Evolutionary conservation across 352 stramenopile species (phyloP).

Genomic region (Pythium diclinum): DNA sequence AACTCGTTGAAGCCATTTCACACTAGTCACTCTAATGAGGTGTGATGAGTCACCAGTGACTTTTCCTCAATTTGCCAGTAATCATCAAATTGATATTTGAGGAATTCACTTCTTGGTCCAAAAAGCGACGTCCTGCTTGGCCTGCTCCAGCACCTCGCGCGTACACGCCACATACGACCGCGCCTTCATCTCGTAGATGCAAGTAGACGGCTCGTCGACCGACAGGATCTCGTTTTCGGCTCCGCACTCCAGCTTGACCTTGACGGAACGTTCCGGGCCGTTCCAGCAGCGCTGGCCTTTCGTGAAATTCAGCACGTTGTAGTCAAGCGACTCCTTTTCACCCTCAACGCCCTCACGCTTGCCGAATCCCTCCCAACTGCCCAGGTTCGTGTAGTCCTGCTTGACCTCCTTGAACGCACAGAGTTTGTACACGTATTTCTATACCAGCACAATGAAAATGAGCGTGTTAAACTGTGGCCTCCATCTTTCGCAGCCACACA

Average conservation of each 20-base stretch:
- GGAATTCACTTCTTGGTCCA: conserved; percentile 29
- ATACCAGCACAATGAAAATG: background rate
- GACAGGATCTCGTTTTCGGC: conserved; percentile 73
- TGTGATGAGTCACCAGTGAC: background rate
- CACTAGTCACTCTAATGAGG: conserved; percentile 1
- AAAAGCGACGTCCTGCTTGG: conserved; percentile 48
- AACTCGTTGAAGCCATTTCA: conserved; percentile 25
- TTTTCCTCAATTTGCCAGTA: conserved; percentile 16
- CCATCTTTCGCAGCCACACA: background rate
- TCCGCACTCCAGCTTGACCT: conserved; percentile 80
- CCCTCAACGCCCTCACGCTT: conserved; percentile 8
- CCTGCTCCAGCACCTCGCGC: conserved; percentile 37
- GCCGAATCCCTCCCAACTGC: conserved; percentile 69
- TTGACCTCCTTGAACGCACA: conserved; percentile 80
- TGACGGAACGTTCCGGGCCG: conserved; percentile 76
- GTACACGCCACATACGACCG: conserved; percentile 62
- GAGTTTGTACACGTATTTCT: conserved; percentile 89
- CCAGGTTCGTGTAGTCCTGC: conserved; percentile 77
- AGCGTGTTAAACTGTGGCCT: background rate
- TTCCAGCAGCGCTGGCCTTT: conserved; percentile 91
- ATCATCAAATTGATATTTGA: background rate
- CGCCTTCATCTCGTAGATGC: conserved; percentile 88
- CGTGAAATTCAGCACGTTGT: conserved; percentile 71
- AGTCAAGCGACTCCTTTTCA: conserved; percentile 23
- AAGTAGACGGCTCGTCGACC: conserved; percentile 93